These are phyloP conservation scores for Parascedosporium putredinis DNA, from an alignment of 2,329 filamentous ascomycete genomes.

Conservation along the genomic window DNA sequence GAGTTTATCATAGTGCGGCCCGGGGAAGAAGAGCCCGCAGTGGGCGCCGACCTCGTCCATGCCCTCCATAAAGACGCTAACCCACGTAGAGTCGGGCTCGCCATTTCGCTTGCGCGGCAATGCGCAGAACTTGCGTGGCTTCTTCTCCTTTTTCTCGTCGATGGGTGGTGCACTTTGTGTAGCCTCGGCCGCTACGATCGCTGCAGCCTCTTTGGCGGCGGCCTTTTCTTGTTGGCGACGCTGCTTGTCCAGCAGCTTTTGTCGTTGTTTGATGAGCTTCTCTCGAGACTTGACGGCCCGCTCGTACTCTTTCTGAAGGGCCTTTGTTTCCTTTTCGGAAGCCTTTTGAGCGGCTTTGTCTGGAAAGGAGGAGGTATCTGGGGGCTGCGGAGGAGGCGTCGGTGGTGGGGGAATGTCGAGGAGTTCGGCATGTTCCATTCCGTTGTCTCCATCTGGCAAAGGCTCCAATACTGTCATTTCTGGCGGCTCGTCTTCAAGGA, in stretches of 20 bases:
- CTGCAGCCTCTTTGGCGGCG: conserved; percentile 21
- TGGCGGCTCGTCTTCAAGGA: neutral
- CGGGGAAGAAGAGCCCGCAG: conserved; percentile 67
- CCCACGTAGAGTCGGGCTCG: conserved; percentile 60
- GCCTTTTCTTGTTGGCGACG: conserved; percentile 48
- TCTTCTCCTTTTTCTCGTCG: conserved; percentile 32
- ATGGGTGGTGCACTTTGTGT: too few species aligned
- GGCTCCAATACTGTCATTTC: too few species aligned
- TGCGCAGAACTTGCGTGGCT: conserved; percentile 69
- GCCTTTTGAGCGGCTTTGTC: conserved; percentile 58
- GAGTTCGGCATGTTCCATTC: conserved; percentile 17
- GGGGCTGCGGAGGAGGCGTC: conserved; percentile 23
- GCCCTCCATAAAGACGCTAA: conserved; percentile 68
- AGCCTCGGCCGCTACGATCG: conserved; percentile 9
- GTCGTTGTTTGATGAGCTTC: conserved; percentile 41
- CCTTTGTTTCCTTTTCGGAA: conserved; percentile 57
- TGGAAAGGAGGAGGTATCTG: conserved; percentile 46
- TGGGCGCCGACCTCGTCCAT: conserved; percentile 82
- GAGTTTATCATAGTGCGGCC: conserved; percentile 63
- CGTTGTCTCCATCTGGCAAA: too few species aligned
- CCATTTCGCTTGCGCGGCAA: conserved; percentile 48
- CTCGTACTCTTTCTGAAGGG: conserved; percentile 53
- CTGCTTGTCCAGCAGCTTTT: conserved; percentile 52
- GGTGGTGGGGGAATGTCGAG: conserved; percentile 40
- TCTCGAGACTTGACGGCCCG: conserved; percentile 56